These are phyloP conservation scores for Diaporthe velutina DNA, from an alignment of 2,329 filamentous ascomycete genomes.

Conservation along the genomic window DNA sequence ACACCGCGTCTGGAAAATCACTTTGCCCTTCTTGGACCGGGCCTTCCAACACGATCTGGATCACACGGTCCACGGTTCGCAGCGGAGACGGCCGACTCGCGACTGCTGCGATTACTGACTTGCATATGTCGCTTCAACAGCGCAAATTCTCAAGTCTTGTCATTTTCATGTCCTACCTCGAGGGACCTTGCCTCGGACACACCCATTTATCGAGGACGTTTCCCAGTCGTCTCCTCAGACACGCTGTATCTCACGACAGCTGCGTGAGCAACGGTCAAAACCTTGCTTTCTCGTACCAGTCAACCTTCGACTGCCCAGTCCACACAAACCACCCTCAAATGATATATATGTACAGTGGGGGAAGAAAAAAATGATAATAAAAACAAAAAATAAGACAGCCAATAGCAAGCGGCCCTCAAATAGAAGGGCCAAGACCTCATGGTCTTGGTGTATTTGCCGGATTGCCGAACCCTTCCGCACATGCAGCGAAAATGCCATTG, in stretches of 20 bases:
- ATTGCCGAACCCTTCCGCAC: not conserved
- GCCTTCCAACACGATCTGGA: slow-evolving; percentile 1
- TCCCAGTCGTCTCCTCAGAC: not conserved
- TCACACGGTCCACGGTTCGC: not conserved
- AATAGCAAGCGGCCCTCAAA: not conserved
- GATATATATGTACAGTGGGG: not conserved
- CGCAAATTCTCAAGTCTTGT: not conserved
- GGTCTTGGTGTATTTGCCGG: not conserved
- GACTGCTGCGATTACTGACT: not conserved
- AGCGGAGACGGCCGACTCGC: not conserved
- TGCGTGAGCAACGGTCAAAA: not conserved
- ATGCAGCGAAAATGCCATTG: not conserved
- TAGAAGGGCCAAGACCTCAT: not conserved
- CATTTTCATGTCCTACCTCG: not conserved
- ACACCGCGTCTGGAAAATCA: not conserved
- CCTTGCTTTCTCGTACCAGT: not conserved
- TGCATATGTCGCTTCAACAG: not conserved
- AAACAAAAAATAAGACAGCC: not conserved
- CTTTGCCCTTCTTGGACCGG: not conserved
- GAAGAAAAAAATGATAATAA: not conserved
- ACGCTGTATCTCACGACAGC: not conserved
- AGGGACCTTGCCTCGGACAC: not conserved
- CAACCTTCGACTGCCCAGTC: not conserved
- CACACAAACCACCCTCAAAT: not conserved
- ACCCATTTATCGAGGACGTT: not conserved